Base-by-base conservation (phyloP, 177 flowering plant genomes). In the Vitis hybrid region DNA sequence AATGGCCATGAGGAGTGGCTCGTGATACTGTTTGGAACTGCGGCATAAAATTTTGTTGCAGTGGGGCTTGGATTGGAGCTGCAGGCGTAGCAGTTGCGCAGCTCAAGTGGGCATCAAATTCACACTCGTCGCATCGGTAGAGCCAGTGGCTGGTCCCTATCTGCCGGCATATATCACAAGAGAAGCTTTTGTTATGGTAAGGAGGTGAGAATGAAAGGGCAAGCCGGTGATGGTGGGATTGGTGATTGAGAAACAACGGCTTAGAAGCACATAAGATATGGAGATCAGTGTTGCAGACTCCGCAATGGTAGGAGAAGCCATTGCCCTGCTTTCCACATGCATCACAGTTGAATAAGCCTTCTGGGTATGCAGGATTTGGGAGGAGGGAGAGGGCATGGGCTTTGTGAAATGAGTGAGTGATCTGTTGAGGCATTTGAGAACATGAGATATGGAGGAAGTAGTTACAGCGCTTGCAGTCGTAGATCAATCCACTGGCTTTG, bases 241-340 rank as follows among this genome's bases (percentile, higher is more conserved):
- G 75, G 60, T 79, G 82, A 9, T 11, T 52, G 32, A 75, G 13
- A 7, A 21, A 41, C 21, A 68, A 69, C 1, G 90, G 82, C 84
- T 75, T 69, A 7, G 74, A 50, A 18, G 84, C 84, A 67, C 86
- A 84, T 48, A 56, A 51, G 6, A 72, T 69, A 56, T 86, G 87
- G 11, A 86, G 66, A 61, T 84, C 85, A 58, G 78, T 68, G 17
- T 66, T 64, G 61, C 88, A 84, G 3, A 49, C 56, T 1, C 11
- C 48, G 48, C 88, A 86, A 35, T 80, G 82, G 79, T 83, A 86
- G 9, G 83, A 81, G 74, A 86, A 84, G 20, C 80, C 85, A 14
- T 72, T 68, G 5, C 87, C 81, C 2, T 67, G 62, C 11, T 71
- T 64, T 2, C 78, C 72, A 49, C 90, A 86, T 0, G 85, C 88